Evolutionary conservation across 2,329 filamentous ascomycete species (phyloP).

Genomic region (Fusarium tupiense): DNA sequence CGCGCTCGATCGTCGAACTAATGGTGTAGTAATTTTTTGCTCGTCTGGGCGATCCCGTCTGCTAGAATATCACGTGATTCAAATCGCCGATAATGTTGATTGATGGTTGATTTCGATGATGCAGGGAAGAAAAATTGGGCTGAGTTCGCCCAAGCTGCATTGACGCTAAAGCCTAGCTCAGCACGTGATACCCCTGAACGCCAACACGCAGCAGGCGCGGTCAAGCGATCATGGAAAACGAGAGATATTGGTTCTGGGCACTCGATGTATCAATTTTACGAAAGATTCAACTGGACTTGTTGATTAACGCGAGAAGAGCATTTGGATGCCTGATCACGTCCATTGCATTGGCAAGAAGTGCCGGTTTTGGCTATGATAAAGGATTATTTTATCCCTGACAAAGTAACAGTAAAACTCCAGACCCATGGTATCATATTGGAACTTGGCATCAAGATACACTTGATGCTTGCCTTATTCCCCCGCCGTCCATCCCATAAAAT

Average conservation of each 20-base stretch:
- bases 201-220: slow-evolving; percentile 29
- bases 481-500: slow-evolving; percentile 29
- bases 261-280: background rate
- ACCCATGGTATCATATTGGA: slow-evolving; percentile 51
- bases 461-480: slow-evolving; percentile 26
- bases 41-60: slow-evolving; percentile 41
- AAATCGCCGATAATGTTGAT: slow-evolving; percentile 31
- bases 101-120: slow-evolving; percentile 40
- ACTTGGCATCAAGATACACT: slow-evolving; percentile 34
- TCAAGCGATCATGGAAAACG: slow-evolving; percentile 8
- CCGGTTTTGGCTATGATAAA: slow-evolving; percentile 22
- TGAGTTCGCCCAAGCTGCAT: slow-evolving; percentile 24
- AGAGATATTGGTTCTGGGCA: background rate
- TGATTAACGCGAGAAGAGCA: background rate
- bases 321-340: background rate
- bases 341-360: background rate
- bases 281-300: background rate
- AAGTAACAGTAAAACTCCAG: slow-evolving; percentile 38
- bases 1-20: slow-evolving; percentile 26
- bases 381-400: slow-evolving; percentile 27
- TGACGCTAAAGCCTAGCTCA: slow-evolving; percentile 33
- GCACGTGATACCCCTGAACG: slow-evolving; percentile 46
- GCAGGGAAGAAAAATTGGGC: slow-evolving; percentile 45
- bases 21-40: slow-evolving; percentile 41
- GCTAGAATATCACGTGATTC: slow-evolving; percentile 47